Conservation (phyloP, 805 yeast species). For the Komagataella mondaviorum region DNA sequence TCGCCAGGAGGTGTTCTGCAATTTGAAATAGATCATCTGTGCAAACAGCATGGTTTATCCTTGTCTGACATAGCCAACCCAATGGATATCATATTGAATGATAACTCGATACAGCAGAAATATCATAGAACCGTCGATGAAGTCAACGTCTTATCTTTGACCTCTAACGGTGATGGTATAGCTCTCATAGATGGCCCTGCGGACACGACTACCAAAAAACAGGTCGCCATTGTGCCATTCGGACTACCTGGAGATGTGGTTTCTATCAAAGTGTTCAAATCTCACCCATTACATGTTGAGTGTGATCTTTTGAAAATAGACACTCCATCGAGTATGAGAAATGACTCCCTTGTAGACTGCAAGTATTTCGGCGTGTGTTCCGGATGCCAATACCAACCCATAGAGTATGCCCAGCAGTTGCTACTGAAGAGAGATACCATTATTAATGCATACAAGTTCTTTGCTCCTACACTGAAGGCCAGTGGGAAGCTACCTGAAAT, state of each 20-base stretch:
- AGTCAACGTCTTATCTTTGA: conserved; percentile 42
- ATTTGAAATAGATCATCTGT: conserved; percentile 53
- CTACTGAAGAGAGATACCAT: conserved; percentile 62
- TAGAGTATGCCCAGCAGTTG: conserved; percentile 63
- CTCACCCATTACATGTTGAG: conserved; percentile 64
- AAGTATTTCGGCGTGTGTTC: conserved; percentile 86
- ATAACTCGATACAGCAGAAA: conserved; percentile 26
- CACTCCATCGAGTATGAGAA: conserved; percentile 24
- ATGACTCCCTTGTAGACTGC: conserved; percentile 56
- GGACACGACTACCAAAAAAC: conserved; percentile 18
- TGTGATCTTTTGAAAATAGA: conserved; percentile 45
- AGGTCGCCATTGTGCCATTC: conserved; percentile 74
- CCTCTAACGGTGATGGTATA: conserved; percentile 83
- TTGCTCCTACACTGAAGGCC: conserved; percentile 43
- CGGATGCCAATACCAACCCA: conserved; percentile 87
- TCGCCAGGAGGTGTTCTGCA: conserved; percentile 72
- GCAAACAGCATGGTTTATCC: conserved; percentile 26
- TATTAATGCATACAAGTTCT: conserved; percentile 65
- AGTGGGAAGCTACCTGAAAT: conserved; percentile 42
- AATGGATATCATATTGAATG: conserved; percentile 50
- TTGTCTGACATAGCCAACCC: conserved; percentile 47
- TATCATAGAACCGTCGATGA: conserved; percentile 48
- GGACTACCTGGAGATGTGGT: conserved; percentile 79
- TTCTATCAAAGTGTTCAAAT: conserved; percentile 56
- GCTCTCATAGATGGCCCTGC: conserved; percentile 53